A percentile compares a stretch with the other conserved stretches of the same genome.
Evolutionary conservation across 768 basidiomycete species (phyloP).

Genomic region (Gymnopilus dilepis): DNA sequence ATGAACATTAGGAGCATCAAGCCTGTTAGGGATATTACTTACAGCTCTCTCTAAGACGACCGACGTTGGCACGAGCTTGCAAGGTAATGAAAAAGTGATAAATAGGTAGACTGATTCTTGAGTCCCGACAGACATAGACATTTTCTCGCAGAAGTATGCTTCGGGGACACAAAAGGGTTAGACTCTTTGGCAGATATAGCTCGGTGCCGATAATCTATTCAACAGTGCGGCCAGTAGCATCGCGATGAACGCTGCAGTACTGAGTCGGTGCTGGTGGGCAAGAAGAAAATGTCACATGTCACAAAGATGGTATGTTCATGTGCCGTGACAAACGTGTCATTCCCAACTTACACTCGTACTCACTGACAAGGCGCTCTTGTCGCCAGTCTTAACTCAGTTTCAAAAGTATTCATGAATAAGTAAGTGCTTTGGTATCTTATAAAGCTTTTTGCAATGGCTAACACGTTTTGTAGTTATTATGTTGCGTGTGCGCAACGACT

Average conservation of each 20-base stretch:
- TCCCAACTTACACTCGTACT: background rate
- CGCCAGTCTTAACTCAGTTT: background rate
- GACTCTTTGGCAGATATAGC: too few relatives aligned
- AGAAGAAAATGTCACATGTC: background rate
- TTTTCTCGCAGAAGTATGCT: too few relatives aligned
- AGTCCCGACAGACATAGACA: too few relatives aligned
- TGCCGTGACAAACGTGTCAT: slow-evolving; percentile 13
- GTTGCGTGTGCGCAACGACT: slow-evolving; percentile 8
- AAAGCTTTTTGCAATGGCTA: background rate
- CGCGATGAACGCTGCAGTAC: too few relatives aligned
- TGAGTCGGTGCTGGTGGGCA: background rate
- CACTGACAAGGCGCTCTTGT: background rate
- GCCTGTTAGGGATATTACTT: background rate
- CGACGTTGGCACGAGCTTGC: background rate
- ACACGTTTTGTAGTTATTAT: background rate
- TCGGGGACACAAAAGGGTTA: too few relatives aligned
- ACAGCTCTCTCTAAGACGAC: background rate
- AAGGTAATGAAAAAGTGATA: background rate
- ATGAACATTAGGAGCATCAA: background rate
- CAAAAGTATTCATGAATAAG: background rate
- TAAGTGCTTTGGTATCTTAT: background rate
- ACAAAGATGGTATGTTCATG: background rate
- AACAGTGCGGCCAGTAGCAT: too few relatives aligned
- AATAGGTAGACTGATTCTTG: background rate
- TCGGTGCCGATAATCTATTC: too few relatives aligned